Evolutionary conservation across 768 basidiomycete species (phyloP).

Genomic region (Leccinum subtestaceum): DNA sequence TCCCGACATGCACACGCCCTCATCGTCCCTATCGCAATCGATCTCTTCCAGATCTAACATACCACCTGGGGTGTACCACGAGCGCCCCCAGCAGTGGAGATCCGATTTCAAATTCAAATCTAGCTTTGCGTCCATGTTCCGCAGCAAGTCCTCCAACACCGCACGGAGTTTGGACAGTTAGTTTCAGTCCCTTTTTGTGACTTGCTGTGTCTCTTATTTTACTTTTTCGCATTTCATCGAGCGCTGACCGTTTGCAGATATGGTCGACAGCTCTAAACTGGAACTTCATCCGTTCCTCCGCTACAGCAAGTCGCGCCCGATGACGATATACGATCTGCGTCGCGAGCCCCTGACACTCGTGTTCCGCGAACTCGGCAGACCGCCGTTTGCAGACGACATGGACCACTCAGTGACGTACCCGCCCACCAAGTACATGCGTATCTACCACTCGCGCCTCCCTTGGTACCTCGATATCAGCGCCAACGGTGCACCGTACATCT

Average conservation of each 20-base stretch:
- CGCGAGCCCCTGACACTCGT: slow-evolving; percentile 36
- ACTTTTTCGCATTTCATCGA: background rate
- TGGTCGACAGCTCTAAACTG: slow-evolving; percentile 27
- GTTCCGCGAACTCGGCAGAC: slow-evolving; percentile 46
- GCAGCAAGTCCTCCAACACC: slow-evolving; percentile 19
- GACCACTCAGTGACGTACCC: slow-evolving; percentile 54
- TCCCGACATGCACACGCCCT: slow-evolving; percentile 24
- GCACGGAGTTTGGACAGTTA: slow-evolving; percentile 17
- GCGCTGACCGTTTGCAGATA: slow-evolving; percentile 7
- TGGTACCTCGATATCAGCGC: slow-evolving; percentile 65
- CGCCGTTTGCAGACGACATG: slow-evolving; percentile 48
- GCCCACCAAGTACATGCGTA: slow-evolving; percentile 46
- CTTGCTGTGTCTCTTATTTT: background rate
- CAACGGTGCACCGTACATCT: slow-evolving; percentile 48
- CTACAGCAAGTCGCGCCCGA: slow-evolving; percentile 31
- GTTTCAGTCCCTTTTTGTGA: background rate
- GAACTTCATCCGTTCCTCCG: slow-evolving; percentile 23
- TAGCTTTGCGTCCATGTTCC: slow-evolving; percentile 30
- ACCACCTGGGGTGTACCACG: slow-evolving; percentile 13
- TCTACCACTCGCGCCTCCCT: slow-evolving; percentile 56
- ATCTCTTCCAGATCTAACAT: slow-evolving; percentile 11
- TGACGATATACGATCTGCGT: slow-evolving; percentile 52
- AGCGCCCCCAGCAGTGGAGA: slow-evolving; percentile 30
- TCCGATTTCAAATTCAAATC: slow-evolving; percentile 34
- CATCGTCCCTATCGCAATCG: slow-evolving; percentile 24